Evolutionary conservation across 805 yeast genomes (phyloP).

Genomic region (Danielia reshetovae): DNA sequence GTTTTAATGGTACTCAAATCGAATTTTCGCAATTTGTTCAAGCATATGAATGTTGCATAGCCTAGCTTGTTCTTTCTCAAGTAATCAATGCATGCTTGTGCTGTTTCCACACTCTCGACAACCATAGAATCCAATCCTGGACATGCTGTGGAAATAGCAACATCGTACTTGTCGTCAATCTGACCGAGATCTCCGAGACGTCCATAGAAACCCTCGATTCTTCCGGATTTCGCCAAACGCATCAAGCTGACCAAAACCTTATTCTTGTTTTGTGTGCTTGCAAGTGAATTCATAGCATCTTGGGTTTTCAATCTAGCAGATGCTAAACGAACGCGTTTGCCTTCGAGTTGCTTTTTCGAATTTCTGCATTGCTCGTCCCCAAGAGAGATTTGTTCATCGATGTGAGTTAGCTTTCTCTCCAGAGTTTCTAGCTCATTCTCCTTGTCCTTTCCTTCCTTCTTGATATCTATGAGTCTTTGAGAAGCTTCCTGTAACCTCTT

Average conservation of each 20-base stretch:
- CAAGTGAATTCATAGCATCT: slow-evolving; percentile 61
- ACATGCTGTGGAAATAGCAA: slow-evolving; percentile 93
- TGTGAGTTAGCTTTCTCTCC: slow-evolving; percentile 46
- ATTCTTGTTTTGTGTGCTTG: slow-evolving; percentile 61
- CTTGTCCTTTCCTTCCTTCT: slow-evolving; percentile 46
- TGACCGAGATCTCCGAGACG: slow-evolving; percentile 89
- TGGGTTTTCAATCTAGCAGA: slow-evolving; percentile 56
- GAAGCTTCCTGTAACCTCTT: slow-evolving; percentile 44
- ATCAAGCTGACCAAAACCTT: slow-evolving; percentile 67
- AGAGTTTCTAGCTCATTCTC: slow-evolving; percentile 44
- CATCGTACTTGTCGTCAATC: slow-evolving; percentile 83
- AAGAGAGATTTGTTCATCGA: slow-evolving; percentile 48
- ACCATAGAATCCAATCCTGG: slow-evolving; percentile 90
- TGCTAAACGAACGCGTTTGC: slow-evolving; percentile 50
- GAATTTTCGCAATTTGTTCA: slow-evolving; percentile 67
- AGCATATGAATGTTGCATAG: slow-evolving; percentile 79
- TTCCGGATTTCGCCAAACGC: slow-evolving; percentile 71
- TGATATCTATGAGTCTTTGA: slow-evolving; percentile 41
- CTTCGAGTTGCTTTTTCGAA: slow-evolving; percentile 48
- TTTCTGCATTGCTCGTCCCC: slow-evolving; percentile 56
- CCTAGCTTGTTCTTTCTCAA: slow-evolving; percentile 81
- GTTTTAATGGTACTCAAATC: slow-evolving; percentile 57
- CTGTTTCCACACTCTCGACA: slow-evolving; percentile 69
- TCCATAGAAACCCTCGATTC: slow-evolving; percentile 83
- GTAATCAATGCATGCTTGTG: slow-evolving; percentile 66